phyloP scores from a whole-genome alignment of 2,329 filamentous ascomycete species.

The Alternaria novae-zelandiae region DNA sequence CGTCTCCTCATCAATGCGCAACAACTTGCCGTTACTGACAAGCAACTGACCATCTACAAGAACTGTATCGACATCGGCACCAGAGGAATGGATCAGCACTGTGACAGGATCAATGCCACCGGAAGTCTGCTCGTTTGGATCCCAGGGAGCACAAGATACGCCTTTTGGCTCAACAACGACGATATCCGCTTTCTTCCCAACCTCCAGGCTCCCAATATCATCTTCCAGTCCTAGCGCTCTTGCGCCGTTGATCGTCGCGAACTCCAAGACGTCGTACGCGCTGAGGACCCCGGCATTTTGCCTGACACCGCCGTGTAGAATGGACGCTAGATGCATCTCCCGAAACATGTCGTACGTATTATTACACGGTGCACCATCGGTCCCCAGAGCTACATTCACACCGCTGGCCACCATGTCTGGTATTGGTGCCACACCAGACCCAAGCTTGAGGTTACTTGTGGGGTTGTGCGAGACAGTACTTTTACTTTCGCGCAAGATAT shows the following conservation, averaged over 20 bases:
- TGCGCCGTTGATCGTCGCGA: constrained; percentile 36
- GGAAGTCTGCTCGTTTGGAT: constrained; percentile 34
- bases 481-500: constrained; percentile 45
- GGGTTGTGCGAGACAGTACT: constrained; percentile 33
- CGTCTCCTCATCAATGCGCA: constrained; percentile 11
- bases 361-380: constrained; percentile 38
- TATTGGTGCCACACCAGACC: constrained; percentile 23
- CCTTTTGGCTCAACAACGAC: constrained; percentile 43
- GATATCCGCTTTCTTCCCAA: constrained; percentile 54
- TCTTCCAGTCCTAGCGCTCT: constrained; percentile 42
- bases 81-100: constrained; percentile 19
- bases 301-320: constrained; percentile 24
- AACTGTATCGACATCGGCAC: constrained; percentile 21
- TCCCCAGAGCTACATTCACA: constrained; percentile 27
- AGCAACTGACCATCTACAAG: constrained; percentile 26
- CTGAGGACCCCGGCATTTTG: constrained; percentile 22
- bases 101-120: constrained; percentile 49
- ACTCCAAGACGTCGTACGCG: constrained; percentile 27
- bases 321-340: constrained; percentile 34
- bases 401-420: constrained; percentile 24
- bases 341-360: constrained; percentile 41
- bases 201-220: constrained; percentile 48
- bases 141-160: constrained; percentile 49
- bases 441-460: constrained; percentile 33
- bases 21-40: constrained; percentile 15